Conservation (phyloP, 192 early-diverging fungal species). For the Coemansia sp. region DNA sequence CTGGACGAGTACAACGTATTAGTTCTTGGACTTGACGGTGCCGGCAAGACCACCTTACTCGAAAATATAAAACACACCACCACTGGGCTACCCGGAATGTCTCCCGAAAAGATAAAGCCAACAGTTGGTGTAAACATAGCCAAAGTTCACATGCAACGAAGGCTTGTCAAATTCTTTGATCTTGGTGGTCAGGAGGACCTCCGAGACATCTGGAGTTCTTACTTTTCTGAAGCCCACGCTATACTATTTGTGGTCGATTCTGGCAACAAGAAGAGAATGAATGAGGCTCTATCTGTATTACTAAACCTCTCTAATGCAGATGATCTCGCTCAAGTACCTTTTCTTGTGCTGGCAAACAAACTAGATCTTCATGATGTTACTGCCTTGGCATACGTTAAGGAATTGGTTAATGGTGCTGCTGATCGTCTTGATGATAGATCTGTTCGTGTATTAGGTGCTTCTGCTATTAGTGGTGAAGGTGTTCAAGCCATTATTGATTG, state of each 20-base stretch:
- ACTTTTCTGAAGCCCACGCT: conserved; percentile 91
- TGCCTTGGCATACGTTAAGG: conserved; percentile 80
- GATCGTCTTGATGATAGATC: conserved; percentile 79
- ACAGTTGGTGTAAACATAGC: conserved; percentile 93
- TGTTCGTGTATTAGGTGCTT: conserved; percentile 70
- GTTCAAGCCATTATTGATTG: conserved; percentile 89
- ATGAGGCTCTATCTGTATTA: conserved; percentile 31
- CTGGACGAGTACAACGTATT: conserved; percentile 94
- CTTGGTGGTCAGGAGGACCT: conserved; percentile 89
- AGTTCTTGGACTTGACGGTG: conserved; percentile 94
- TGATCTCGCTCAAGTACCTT: conserved; percentile 76
- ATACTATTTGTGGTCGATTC: conserved; percentile 94
- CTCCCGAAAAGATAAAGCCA: conserved; percentile 87
- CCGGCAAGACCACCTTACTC: conserved; percentile 97
- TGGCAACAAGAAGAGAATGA: conserved; percentile 68
- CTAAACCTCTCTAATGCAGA: conserved; percentile 64
- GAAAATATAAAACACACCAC: conserved; percentile 86
- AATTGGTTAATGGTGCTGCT: conserved; percentile 88
- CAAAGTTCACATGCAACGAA: conserved; percentile 24
- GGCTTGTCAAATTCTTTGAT: conserved; percentile 86
- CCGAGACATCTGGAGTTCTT: conserved; percentile 88
- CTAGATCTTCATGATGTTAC: conserved; percentile 75
- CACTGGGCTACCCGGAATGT: conserved; percentile 67
- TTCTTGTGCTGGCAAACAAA: conserved; percentile 94
- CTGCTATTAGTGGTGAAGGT: conserved; percentile 62